A percentile compares a stretch with the other conserved stretches of the same genome.
Conservation (phyloP, 208 protist species). For the Angomonas ambiguus region DNA sequence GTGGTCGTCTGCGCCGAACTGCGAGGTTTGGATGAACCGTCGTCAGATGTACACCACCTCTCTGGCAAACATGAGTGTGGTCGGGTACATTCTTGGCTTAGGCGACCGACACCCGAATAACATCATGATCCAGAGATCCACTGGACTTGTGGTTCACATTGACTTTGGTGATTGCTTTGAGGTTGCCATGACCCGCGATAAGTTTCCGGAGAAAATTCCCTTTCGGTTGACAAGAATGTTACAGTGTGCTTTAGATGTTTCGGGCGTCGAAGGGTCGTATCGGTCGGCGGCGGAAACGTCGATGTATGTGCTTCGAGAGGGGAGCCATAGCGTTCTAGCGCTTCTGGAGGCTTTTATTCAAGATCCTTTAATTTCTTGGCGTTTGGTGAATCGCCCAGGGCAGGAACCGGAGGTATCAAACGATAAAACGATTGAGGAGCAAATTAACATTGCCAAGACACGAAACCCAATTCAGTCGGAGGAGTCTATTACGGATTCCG, state of each 20-base stretch:
- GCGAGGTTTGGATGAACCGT: slow-evolving; percentile 98
- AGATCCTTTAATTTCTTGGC: slow-evolving; percentile 99
- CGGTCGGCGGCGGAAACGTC: slow-evolving; percentile 94
- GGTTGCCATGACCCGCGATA: slow-evolving; percentile 98
- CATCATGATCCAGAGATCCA: slow-evolving; percentile 97
- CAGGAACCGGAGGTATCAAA: slow-evolving; percentile 68
- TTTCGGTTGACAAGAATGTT: slow-evolving; percentile 99
- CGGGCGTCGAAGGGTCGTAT: slow-evolving; percentile 98
- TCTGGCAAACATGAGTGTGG: slow-evolving; percentile 98
- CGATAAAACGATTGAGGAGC: slow-evolving; percentile 73
- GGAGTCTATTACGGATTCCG: slow-evolving; percentile 30
- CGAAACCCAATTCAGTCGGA: slow-evolving; percentile 12
- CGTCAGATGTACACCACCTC: slow-evolving; percentile 98
- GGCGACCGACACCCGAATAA: slow-evolving; percentile 99
- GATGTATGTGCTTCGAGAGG: slow-evolving; percentile 97
- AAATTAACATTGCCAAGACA: slow-evolving; percentile 38
- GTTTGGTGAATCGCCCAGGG: slow-evolving; percentile 83
- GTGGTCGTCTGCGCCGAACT: slow-evolving; percentile 95
- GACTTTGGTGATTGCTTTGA: slow-evolving; percentile 99
- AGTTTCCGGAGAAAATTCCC: slow-evolving; percentile 99
- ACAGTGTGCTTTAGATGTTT: slow-evolving; percentile 98
- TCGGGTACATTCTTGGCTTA: slow-evolving; percentile 97
- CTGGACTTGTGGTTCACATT: slow-evolving; percentile 99
- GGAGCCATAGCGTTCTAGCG: slow-evolving; percentile 98
- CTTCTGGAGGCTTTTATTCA: slow-evolving; percentile 99